These are phyloP conservation scores for Globisporangium megalacanthum DNA, from an alignment of 352 stramenopile species.

Conservation along the genomic window DNA sequence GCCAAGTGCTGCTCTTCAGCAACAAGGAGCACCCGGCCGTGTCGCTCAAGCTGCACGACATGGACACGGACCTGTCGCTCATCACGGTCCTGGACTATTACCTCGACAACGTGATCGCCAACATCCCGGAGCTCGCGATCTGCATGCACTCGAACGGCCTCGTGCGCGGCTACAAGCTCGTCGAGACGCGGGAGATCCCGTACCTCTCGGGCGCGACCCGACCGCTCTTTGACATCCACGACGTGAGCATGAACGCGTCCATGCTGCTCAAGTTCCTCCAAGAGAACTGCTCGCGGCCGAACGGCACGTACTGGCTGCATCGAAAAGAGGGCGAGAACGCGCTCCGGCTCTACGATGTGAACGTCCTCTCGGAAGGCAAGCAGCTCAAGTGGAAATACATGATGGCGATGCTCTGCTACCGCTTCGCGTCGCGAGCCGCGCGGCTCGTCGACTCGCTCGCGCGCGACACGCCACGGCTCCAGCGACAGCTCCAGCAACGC, in stretches of 20 bases:
- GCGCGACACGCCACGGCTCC: conserved; percentile 41
- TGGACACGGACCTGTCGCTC: conserved; percentile 80
- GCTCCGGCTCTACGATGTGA: conserved; percentile 76
- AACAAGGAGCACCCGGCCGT: conserved; percentile 80
- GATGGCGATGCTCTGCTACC: conserved; percentile 88
- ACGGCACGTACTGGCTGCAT: conserved; percentile 83
- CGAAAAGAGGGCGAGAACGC: conserved; percentile 75
- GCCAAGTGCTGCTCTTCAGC: conserved; percentile 78
- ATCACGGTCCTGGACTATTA: conserved; percentile 85
- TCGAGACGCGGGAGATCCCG: conserved; percentile 78
- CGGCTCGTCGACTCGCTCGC: conserved; percentile 61
- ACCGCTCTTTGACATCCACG: conserved; percentile 77
- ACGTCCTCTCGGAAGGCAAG: conserved; percentile 75
- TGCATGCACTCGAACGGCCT: conserved; percentile 85
- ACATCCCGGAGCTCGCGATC: conserved; percentile 81
- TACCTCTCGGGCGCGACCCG: conserved; percentile 59
- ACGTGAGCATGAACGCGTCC: conserved; percentile 82
- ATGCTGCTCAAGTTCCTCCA: conserved; percentile 86
- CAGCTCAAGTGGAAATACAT: conserved; percentile 90
- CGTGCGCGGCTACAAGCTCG: conserved; percentile 81
- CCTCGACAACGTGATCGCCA: conserved; percentile 84
- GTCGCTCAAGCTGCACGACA: conserved; percentile 80
- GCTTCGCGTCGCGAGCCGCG: conserved; percentile 68
- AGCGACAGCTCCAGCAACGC: conserved; percentile 60
- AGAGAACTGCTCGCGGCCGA: conserved; percentile 76